These are phyloP conservation scores for Artemisia argyi DNA, from an alignment of 129 eudicot genomes.

Conservation along the genomic window DNA sequence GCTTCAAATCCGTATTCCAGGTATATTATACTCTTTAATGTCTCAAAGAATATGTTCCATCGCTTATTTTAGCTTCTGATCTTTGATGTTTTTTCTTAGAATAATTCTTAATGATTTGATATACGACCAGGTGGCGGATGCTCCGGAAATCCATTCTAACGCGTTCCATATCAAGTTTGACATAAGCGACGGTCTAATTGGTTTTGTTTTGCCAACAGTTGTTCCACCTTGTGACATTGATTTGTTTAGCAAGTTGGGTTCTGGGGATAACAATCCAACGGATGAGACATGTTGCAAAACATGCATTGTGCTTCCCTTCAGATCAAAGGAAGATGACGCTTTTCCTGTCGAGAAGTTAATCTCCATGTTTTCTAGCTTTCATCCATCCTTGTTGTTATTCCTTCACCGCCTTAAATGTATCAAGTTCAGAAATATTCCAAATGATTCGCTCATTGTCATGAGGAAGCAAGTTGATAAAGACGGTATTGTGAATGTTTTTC, in stretches of 20 bases:
- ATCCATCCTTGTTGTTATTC: slow-evolving; percentile 71
- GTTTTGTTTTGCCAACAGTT: slow-evolving; percentile 76
- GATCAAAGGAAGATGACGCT: slow-evolving; percentile 42
- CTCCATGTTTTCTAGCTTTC: slow-evolving; percentile 82
- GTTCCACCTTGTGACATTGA: slow-evolving; percentile 65
- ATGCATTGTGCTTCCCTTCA: slow-evolving; percentile 77
- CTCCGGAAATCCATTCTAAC: slow-evolving; percentile 89
- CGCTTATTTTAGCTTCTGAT: too few relatives aligned
- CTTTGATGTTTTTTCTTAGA: too few relatives aligned
- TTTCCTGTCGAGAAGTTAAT: slow-evolving; percentile 41
- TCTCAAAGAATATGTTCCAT: too few relatives aligned
- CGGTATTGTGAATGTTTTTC: slow-evolving; percentile 58
- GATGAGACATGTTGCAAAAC: slow-evolving; percentile 52
- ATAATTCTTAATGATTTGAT: too few relatives aligned
- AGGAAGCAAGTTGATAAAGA: slow-evolving; percentile 59
- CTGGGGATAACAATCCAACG: slow-evolving; percentile 28
- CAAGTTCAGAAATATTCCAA: slow-evolving; percentile 50
- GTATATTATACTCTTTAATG: too few relatives aligned
- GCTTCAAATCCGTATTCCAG: slow-evolving; percentile 89
- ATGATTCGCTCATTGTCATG: slow-evolving; percentile 52
- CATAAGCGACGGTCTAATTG: slow-evolving; percentile 70
- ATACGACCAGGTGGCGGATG: slow-evolving; percentile 64
- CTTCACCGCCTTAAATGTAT: slow-evolving; percentile 81
- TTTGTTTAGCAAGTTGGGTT: slow-evolving; percentile 42
- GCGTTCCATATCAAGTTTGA: slow-evolving; percentile 89